A percentile compares a stretch with the other conserved stretches of the same genome.
Conservation (phyloP, 176 grass and related monocot genomes). For the Aegilops bicornis region DNA sequence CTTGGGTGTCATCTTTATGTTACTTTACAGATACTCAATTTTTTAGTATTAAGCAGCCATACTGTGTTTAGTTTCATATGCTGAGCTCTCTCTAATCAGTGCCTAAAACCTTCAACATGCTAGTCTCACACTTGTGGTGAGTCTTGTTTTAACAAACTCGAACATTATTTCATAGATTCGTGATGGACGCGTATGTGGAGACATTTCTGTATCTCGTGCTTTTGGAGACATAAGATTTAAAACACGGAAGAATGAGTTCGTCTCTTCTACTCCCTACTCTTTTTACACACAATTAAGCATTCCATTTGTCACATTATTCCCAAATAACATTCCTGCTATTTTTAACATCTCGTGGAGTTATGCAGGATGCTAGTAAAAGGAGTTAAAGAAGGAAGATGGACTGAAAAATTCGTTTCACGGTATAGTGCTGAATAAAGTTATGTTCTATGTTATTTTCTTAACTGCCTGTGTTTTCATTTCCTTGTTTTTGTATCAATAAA, state of each 20-base stretch:
- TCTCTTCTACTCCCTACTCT: constrained; percentile 47
- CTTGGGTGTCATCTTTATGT: neutral
- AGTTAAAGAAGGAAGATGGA: constrained; percentile 83
- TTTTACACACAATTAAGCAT: neutral
- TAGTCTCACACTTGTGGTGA: neutral
- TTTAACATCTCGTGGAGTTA: constrained; percentile 33
- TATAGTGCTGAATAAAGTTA: constrained; percentile 21
- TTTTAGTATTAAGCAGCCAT: neutral
- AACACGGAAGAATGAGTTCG: constrained; percentile 86
- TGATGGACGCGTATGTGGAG: constrained; percentile 98
- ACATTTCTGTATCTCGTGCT: constrained; percentile 92
- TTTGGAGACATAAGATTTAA: constrained; percentile 98
- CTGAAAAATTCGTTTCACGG: constrained; percentile 83
- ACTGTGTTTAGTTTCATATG: neutral
- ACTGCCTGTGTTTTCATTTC: neutral
- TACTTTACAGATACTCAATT: neutral
- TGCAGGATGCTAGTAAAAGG: constrained; percentile 86
- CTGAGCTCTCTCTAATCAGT: constrained; percentile 17
- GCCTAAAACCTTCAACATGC: neutral
- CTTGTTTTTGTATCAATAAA: neutral
- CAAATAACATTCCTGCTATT: neutral
- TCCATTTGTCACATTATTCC: neutral
- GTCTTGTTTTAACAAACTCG: constrained; percentile 23
- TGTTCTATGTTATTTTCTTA: neutral
- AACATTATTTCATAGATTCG: constrained; percentile 54